Base-by-base conservation (phyloP, 441 rosid genomes). In the Mallotus japonicus region DNA sequence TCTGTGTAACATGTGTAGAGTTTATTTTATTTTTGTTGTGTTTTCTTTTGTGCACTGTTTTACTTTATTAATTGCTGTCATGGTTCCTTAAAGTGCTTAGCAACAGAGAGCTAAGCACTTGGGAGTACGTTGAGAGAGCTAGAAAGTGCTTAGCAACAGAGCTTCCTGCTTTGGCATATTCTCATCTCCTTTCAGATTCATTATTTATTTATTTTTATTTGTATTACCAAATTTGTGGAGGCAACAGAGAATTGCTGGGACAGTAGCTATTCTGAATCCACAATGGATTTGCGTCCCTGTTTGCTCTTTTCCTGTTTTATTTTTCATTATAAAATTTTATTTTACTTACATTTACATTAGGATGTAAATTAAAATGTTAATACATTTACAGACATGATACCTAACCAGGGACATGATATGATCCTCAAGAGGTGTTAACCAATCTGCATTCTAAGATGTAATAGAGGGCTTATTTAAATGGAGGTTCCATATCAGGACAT, bases 91-190 rank as follows among this genome's bases (percentile, higher is more conserved):
- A 78, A 96, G 99, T 88, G 99, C 99, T 60, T n/a, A n/a, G n/a
- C n/a, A n/a, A n/a, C n/a, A n/a, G n/a, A n/a, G n/a, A n/a, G n/a
- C n/a, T n/a, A n/a, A n/a, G n/a, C n/a, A n/a, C n/a, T n/a, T 94
- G 93, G 32, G 97, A 87, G 73, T 94, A 91, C 75, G 97, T 96
- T 65, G 99, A 96, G 81, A 88, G 98, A 82, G 98, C 99, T 68
- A 84, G 99, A 81, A 94, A 92, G 82, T 96, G 94, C 85, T 89
- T 96, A 75, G 99, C 99, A 71, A 96, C 99, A 6, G 99, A 96
- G 82, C 99, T 96, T 84, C 98, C 99, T 79, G 99, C 99, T 67
- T 85, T 96, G 98, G 99, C 94, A 73, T 75, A 87, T 72, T 68
- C 70, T 63, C 16, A 66, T 54, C 59, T 70, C 34, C 24, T 22